Conservation (phyloP, 148 eudicot genomes). For the Linanthus parryae region DNA sequence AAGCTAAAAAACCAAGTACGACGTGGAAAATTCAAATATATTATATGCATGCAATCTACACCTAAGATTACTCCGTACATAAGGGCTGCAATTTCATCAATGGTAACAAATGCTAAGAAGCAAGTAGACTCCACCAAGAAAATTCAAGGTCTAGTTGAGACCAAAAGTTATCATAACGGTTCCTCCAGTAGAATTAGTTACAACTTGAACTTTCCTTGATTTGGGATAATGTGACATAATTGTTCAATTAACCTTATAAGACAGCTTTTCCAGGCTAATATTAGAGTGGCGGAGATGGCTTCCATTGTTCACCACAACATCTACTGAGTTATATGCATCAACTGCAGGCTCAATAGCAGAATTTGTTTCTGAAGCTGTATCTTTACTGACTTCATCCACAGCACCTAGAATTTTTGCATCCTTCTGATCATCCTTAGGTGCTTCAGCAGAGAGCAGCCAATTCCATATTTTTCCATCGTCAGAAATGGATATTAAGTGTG, state of each 20-base stretch:
- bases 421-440: conserved; percentile 40
- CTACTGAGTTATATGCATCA: conserved; percentile 24
- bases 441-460: conserved; percentile 92
- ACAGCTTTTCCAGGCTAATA: conserved; percentile 38
- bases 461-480: conserved; percentile 99
- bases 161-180: too few species aligned
- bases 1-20: too few species aligned
- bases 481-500: conserved; percentile 73
- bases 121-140: too few species aligned
- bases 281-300: conserved; percentile 24
- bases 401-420: conserved; percentile 22
- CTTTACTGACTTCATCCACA: conserved; percentile 28
- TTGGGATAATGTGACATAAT: conserved; percentile 5
- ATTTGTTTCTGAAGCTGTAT: conserved; percentile 22
- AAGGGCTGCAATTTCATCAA: too few species aligned
- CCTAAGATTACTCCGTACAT: too few species aligned
- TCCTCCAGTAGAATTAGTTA: too few species aligned
- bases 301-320: conserved; percentile 23
- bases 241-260: conserved; percentile 50
- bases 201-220: too few species aligned
- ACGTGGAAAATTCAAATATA: too few species aligned
- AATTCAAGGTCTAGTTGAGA: too few species aligned
- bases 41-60: too few species aligned
- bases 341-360: conserved; percentile 24
- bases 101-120: too few species aligned